These are phyloP conservation scores for Gossypium bickii DNA, from an alignment of 345 rosid genomes.

Conservation along the genomic window DNA sequence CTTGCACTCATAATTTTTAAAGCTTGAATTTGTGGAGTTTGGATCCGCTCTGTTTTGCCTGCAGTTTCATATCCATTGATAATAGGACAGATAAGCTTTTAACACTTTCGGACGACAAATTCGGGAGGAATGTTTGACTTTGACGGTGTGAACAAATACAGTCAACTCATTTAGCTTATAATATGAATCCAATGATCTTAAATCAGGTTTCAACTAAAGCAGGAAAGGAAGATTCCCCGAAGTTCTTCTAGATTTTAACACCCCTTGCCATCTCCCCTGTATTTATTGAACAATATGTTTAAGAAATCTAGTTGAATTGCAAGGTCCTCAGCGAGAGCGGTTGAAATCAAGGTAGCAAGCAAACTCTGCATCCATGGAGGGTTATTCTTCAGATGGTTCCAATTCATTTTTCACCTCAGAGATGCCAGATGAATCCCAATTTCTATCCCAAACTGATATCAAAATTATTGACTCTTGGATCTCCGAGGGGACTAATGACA, in stretches of 20 bases:
- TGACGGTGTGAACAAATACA: no score
- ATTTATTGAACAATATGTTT: background rate
- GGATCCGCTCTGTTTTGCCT: no score
- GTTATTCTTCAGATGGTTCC: background rate
- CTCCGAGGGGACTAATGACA: background rate
- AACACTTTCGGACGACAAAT: no score
- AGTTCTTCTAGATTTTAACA: no score
- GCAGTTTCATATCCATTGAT: no score
- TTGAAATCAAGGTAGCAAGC: background rate
- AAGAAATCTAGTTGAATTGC: background rate
- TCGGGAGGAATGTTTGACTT: no score
- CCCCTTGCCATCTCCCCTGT: background rate
- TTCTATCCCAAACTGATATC: background rate
- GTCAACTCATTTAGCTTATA: background rate
- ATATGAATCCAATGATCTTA: no score
- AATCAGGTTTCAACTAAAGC: background rate
- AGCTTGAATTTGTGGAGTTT: no score
- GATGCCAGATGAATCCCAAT: background rate
- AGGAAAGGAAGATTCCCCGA: background rate
- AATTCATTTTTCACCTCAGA: background rate
- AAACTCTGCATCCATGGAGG: background rate
- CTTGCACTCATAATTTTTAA: no score
- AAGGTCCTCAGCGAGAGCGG: no score
- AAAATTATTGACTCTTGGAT: background rate
- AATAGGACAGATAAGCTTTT: no score